A percentile compares a stretch with the other conserved stretches of the same genome.
phyloP scores from a whole-genome alignment of 2,329 filamentous ascomycete species.

The Tolypocladium capitatum region DNA sequence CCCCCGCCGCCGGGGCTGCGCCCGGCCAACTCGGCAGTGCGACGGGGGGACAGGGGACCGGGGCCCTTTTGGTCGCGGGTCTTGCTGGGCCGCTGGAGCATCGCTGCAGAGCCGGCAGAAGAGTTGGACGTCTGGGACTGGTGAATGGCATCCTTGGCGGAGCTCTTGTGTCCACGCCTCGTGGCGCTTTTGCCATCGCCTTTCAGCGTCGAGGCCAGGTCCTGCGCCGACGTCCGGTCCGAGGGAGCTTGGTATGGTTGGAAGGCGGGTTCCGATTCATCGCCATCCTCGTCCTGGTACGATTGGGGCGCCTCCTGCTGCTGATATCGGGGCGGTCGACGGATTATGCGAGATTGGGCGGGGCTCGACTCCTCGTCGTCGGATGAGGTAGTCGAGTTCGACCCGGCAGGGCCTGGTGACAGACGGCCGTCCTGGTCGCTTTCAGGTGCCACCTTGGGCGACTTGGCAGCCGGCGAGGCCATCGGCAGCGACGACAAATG shows the following conservation, averaged over 20 bases:
- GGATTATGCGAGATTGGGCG: slow-evolving; percentile 46
- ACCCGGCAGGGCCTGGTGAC: slow-evolving; percentile 24
- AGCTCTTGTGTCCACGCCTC: slow-evolving; percentile 14
- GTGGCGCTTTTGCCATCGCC: slow-evolving; percentile 25
- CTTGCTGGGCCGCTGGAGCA: slow-evolving; percentile 17
- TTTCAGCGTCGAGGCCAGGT: slow-evolving; percentile 39
- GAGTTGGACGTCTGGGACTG: slow-evolving; percentile 50
- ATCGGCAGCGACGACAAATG: slow-evolving; percentile 33
- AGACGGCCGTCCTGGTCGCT: slow-evolving; percentile 10
- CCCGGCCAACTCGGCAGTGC: slow-evolving; percentile 43
- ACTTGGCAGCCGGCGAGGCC: slow-evolving; percentile 11
- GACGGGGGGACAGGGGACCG: slow-evolving; percentile 43
- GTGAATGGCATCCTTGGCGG: slow-evolving; percentile 23
- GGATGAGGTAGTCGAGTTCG: slow-evolving; percentile 27
- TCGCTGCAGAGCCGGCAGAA: slow-evolving; percentile 39
- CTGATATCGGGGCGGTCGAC: slow-evolving; percentile 41
- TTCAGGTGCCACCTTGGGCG: slow-evolving; percentile 9
- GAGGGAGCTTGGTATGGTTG: slow-evolving; percentile 29
- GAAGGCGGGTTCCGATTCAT: slow-evolving; percentile 44
- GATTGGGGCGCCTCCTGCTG: slow-evolving; percentile 20
- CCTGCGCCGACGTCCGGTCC: slow-evolving; percentile 23
- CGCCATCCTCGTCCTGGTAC: slow-evolving; percentile 39
- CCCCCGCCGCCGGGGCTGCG: slow-evolving; percentile 38
- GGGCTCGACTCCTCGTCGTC: slow-evolving; percentile 36
- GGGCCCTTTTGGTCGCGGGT: slow-evolving; percentile 20